Percentiles rank a stretch among this genome's conserved stretches.
Conservation (phyloP, 768 basidiomycete genomes). For the Ramaria rubella region DNA sequence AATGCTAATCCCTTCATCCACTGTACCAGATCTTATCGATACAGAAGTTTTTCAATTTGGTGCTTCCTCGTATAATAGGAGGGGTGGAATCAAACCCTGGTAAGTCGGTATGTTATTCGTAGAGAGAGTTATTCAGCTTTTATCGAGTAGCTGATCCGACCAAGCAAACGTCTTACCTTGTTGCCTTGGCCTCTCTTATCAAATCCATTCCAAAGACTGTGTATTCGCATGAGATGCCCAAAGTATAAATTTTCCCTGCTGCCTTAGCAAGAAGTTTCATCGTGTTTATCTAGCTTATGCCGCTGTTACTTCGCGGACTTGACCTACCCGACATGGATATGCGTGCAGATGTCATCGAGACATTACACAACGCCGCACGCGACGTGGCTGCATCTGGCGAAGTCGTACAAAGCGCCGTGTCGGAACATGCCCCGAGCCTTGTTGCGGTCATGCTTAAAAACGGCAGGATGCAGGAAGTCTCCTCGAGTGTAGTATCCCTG, state of each 20-base stretch:
- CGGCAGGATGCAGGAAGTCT: slow-evolving; percentile 41
- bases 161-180: slow-evolving; percentile 64
- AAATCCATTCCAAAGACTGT: slow-evolving; percentile 71
- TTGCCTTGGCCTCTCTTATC: slow-evolving; percentile 78
- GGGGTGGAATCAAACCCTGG: slow-evolving; percentile 40
- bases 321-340: slow-evolving; percentile 68
- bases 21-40: slow-evolving; percentile 57
- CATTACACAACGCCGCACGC: slow-evolving; percentile 63
- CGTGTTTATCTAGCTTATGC: slow-evolving; percentile 58
- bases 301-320: slow-evolving; percentile 79
- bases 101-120: not conserved
- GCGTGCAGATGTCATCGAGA: slow-evolving; percentile 74
- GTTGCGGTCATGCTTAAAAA: slow-evolving; percentile 68
- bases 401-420: slow-evolving; percentile 34
- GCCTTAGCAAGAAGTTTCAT: not conserved
- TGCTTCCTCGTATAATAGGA: slow-evolving; percentile 68
- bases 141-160: slow-evolving; percentile 36
- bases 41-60: slow-evolving; percentile 65
- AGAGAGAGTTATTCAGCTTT: not conserved
- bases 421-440: slow-evolving; percentile 66
- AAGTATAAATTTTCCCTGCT: slow-evolving; percentile 19
- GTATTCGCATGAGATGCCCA: slow-evolving; percentile 62
- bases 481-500: slow-evolving; percentile 44
- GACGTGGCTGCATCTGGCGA: slow-evolving; percentile 30
- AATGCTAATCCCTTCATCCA: not conserved